Evolutionary conservation across 75 land plant genomes (phyloP).

Genomic region (Sequoiadendron giganteum): DNA sequence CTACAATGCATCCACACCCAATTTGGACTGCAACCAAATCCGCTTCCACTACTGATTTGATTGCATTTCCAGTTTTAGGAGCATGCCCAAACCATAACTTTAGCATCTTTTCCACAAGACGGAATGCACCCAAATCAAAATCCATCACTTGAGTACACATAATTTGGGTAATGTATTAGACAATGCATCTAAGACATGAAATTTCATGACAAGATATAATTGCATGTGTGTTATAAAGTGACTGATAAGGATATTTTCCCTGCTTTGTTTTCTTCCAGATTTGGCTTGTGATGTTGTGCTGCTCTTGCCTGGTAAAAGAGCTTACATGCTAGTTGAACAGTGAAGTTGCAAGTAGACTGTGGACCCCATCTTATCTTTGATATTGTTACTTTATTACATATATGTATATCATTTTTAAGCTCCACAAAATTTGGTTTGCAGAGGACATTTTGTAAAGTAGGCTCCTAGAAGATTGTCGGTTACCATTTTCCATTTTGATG

Average conservation of each 20-base stretch:
- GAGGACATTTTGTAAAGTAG: not conserved
- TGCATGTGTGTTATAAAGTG: not conserved
- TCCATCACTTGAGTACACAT: not conserved
- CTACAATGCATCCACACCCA: too few relatives aligned
- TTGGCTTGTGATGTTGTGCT: not conserved
- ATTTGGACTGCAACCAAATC: not conserved
- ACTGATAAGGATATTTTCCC: not conserved
- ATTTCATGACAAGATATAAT: not conserved
- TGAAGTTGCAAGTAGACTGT: not conserved
- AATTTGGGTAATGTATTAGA: not conserved
- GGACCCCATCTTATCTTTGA: not conserved
- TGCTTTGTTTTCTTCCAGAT: not conserved
- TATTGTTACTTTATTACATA: not conserved
- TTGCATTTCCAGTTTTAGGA: not conserved
- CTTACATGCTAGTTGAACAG: not conserved
- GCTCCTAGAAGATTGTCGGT: not conserved
- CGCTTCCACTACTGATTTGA: not conserved
- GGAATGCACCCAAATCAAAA: not conserved
- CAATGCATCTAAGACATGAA: not conserved
- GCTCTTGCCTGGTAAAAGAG: not conserved
- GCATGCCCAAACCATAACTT: not conserved
- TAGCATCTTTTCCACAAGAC: not conserved
- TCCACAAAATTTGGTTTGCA: not conserved
- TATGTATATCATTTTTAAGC: not conserved
- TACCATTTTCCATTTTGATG: not conserved